Conservation (phyloP, 1,284 basidiomycete genomes). For the Moesziomyces globuligerus region DNA sequence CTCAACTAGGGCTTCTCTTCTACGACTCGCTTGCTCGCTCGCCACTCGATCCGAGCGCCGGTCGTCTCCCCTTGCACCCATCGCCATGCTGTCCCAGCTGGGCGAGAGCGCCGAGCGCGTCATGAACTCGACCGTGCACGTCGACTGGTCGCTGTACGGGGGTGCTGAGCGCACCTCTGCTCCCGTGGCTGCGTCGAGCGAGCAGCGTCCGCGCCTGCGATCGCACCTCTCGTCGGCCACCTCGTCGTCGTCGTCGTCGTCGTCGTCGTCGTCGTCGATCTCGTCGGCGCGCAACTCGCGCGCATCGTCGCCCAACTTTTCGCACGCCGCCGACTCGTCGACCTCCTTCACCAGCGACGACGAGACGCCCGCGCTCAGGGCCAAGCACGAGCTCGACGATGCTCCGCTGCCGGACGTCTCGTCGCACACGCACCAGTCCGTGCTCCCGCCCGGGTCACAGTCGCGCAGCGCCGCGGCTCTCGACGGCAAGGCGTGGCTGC, state of each 20-base stretch:
- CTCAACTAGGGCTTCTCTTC: no score
- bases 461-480: not conserved
- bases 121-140: conserved; percentile 51
- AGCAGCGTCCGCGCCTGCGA: conserved; percentile 10
- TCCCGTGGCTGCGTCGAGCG: conserved; percentile 15
- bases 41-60: not conserved
- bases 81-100: conserved; percentile 21
- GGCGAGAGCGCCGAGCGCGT: conserved; percentile 12
- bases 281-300: conserved; percentile 24
- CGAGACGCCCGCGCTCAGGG: conserved; percentile 6
- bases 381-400: conserved; percentile 20
- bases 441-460: not conserved
- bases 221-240: conserved; percentile 2
- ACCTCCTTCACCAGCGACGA: conserved; percentile 32
- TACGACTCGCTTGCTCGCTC: no score
- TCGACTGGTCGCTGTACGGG: conserved; percentile 66
- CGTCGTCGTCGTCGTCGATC: conserved; percentile 12
- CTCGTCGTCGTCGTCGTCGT: conserved; percentile 18
- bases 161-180: conserved; percentile 54
- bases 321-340: conserved; percentile 19
- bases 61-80: not conserved
- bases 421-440: not conserved
- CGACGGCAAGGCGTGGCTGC: conserved; percentile 60
- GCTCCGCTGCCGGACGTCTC: conserved; percentile 1
- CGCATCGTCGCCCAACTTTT: conserved; percentile 24